Conservation (phyloP, 495 filamentous ascomycete species). For the Podospora pseudocomata region DNA sequence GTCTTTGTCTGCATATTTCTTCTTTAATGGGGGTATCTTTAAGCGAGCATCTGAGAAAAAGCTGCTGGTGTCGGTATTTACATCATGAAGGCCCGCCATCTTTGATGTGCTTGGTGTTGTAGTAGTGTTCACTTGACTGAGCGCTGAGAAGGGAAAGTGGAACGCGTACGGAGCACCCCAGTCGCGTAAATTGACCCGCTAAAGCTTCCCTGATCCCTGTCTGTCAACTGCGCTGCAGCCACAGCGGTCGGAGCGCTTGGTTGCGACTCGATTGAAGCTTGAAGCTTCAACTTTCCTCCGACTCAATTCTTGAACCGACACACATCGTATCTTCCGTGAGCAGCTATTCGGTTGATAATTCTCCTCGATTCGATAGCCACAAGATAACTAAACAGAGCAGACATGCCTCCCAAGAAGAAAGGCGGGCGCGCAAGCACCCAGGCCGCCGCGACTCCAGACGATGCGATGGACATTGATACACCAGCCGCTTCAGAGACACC, state of each 20-base stretch:
- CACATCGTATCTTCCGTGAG: not conserved
- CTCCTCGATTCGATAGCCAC: not conserved
- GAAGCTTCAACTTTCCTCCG: not conserved
- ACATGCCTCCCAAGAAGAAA: conserved; percentile 76
- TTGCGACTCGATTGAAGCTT: not conserved
- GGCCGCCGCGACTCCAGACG: conserved; percentile 39
- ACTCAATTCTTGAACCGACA: not conserved
- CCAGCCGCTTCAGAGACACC: conserved; percentile 43
- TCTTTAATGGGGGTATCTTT: not conserved
- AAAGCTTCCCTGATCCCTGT: not conserved
- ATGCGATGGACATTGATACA: conserved; percentile 51
- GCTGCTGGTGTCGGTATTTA: not conserved
- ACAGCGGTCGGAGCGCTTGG: not conserved
- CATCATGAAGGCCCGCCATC: not conserved
- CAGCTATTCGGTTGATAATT: not conserved
- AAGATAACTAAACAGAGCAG: not conserved
- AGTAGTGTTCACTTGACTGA: not conserved
- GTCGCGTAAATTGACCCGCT: not conserved
- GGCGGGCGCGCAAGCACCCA: conserved; percentile 38
- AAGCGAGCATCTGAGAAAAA: not conserved
- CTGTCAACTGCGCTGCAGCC: not conserved
- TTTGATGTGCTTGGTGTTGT: not conserved
- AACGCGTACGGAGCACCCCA: not conserved
- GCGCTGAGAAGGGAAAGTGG: not conserved
- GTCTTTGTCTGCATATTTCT: conserved; percentile 36